Conservation (phyloP, 2,329 filamentous ascomycete genomes). For the Dichotomopilus funicola region DNA sequence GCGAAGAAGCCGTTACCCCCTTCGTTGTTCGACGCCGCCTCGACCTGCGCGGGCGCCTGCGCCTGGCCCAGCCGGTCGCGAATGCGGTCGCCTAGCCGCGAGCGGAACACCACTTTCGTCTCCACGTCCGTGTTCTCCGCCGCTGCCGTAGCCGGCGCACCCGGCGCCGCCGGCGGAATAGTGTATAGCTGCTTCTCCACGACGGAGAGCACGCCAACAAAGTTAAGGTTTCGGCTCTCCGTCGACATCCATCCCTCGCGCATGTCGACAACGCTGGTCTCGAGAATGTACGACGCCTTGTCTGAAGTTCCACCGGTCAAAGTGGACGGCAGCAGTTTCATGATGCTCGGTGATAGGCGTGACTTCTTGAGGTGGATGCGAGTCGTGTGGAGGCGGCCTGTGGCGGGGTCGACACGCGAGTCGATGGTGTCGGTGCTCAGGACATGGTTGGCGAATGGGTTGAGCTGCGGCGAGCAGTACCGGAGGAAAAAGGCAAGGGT, state of each 20-base stretch:
- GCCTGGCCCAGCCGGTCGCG: conserved; percentile 35
- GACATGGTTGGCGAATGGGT: conserved; percentile 77
- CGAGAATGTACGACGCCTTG: conserved; percentile 73
- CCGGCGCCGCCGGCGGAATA: conserved; percentile 20
- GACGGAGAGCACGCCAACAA: conserved; percentile 71
- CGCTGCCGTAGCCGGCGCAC: neutral
- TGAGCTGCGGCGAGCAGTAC: conserved; percentile 64
- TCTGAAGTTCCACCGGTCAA: conserved; percentile 59
- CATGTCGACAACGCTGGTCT: conserved; percentile 72
- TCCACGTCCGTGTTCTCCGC: conserved; percentile 56
- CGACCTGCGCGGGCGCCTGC: conserved; percentile 31
- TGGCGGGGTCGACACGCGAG: conserved; percentile 63
- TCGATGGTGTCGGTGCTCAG: conserved; percentile 77
- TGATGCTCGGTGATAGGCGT: conserved; percentile 65
- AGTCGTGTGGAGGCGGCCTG: conserved; percentile 68
- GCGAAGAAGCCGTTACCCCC: conserved; percentile 47
- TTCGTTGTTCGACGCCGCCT: conserved; percentile 25
- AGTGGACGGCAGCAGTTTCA: conserved; percentile 67
- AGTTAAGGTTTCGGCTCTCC: conserved; percentile 75
- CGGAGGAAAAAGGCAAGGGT: conserved; percentile 85
- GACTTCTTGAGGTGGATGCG: conserved; percentile 78
- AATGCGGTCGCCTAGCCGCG: conserved; percentile 63
- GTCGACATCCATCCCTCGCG: conserved; percentile 77
- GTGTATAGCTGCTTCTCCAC: conserved; percentile 69
- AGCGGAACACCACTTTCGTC: conserved; percentile 68